Conservation (phyloP, 306 rosid genomes). For the Trifolium fragiferum region DNA sequence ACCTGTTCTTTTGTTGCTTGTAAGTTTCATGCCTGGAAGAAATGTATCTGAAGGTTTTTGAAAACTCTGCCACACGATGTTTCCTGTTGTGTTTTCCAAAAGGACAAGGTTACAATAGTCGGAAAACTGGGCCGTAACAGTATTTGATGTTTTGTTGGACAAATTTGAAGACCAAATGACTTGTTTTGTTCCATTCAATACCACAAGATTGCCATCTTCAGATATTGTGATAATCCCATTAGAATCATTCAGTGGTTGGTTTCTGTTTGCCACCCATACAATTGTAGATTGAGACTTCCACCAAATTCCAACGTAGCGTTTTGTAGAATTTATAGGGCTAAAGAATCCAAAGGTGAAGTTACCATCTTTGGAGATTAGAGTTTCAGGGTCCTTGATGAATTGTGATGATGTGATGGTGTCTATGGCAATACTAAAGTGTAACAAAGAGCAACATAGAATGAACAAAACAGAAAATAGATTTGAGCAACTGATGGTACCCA, state of each 20-base stretch:
- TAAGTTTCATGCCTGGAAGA: constrained; percentile 33
- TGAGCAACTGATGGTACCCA: not conserved
- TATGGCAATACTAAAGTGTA: not conserved
- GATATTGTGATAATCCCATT: constrained; percentile 1
- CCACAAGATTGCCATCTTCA: constrained; percentile 39
- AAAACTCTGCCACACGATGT: constrained; percentile 47
- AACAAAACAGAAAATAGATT: not conserved
- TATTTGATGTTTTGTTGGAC: constrained; percentile 5
- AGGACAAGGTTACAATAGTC: constrained; percentile 50
- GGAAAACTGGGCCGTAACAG: constrained; percentile 27
- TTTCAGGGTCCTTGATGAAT: constrained; percentile 29
- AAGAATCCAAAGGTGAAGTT: constrained; percentile 33
- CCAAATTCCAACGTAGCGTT: constrained; percentile 42
- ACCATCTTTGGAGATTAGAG: constrained; percentile 16
- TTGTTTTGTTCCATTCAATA: constrained; percentile 30
- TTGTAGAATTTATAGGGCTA: constrained; percentile 27
- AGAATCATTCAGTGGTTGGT: constrained; percentile 12
- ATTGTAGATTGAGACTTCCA: not conserved
- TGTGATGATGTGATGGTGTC: constrained; percentile 15
- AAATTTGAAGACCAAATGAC: constrained; percentile 48
- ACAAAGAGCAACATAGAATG: not conserved
- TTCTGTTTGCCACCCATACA: constrained; percentile 44
- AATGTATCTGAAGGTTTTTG: constrained; percentile 36
- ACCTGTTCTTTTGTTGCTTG: constrained; percentile 5
- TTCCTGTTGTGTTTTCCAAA: constrained; percentile 6